These are phyloP conservation scores for Globisporangium mamillatum DNA, from an alignment of 352 stramenopile species.

Conservation along the genomic window DNA sequence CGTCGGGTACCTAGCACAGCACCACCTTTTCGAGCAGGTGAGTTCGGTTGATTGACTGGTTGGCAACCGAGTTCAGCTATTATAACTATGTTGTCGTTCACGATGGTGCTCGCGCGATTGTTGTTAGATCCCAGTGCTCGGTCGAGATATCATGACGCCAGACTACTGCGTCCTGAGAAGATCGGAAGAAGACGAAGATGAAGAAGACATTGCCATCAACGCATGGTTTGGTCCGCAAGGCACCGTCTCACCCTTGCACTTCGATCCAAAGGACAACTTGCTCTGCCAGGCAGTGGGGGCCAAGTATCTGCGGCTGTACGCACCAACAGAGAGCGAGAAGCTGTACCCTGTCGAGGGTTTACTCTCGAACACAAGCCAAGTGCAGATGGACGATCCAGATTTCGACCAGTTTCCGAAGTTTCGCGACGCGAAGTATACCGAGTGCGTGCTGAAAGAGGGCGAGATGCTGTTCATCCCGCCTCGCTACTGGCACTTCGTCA, in stretches of 20 bases:
- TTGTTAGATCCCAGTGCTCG: slow-evolving; percentile 71
- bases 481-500: slow-evolving; percentile 87
- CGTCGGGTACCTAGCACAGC: slow-evolving; percentile 84
- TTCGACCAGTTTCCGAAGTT: slow-evolving; percentile 55
- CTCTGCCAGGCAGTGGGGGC: slow-evolving; percentile 82
- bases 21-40: slow-evolving; percentile 89
- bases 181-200: slow-evolving; percentile 22
- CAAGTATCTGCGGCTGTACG: slow-evolving; percentile 85
- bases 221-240: slow-evolving; percentile 82
- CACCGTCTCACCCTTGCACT: slow-evolving; percentile 87
- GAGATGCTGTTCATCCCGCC: slow-evolving; percentile 89
- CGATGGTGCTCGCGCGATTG: background rate
- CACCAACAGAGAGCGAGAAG: slow-evolving; percentile 55
- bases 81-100: background rate
- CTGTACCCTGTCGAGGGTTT: slow-evolving; percentile 84
- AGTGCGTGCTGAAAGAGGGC: slow-evolving; percentile 65
- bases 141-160: slow-evolving; percentile 77
- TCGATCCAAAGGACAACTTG: slow-evolving; percentile 89
- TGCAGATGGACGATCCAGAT: slow-evolving; percentile 57
- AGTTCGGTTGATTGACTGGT: background rate
- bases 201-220: slow-evolving; percentile 78
- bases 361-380: slow-evolving; percentile 83
- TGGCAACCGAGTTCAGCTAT: background rate
- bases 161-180: slow-evolving; percentile 86
- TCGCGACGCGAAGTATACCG: slow-evolving; percentile 43